Base-by-base conservation (phyloP, 1,284 basidiomycete species). In the Paramarasmius palmivorus region DNA sequence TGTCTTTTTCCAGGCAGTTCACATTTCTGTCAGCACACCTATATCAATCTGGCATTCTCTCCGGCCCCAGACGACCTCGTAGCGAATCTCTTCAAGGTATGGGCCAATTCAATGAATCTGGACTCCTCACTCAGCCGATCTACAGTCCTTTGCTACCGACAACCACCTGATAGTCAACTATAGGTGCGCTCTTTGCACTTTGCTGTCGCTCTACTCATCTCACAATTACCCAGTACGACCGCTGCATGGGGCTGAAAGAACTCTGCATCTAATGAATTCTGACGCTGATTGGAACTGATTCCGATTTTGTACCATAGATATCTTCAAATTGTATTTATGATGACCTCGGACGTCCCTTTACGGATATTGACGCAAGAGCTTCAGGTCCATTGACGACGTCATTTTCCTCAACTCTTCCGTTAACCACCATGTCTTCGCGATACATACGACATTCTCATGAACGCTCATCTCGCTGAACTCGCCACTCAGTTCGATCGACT, bases 21-120 rank as follows among this genome's bases (percentile, higher is more conserved):
- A n/a, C n/a, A n/a, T n/a, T n/a, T n/a, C n/a, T n/a, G n/a, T 34
- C 63, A 98, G 95, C 98, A 97, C 73, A 92, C 95, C 4, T 99
- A 98, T 69, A 98, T 99, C 77, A 98, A 98, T 65, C 80, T 95
- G n/a, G 93, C 96, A 0, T 98, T 98, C 69, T 91, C 92, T 2
- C 94, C 94, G 41, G 91, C 94, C 1, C 93, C 93, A 0, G 94
- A 97, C 67, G 94, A 96, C 65, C 92, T 90, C 0, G 93, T 96
- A 3, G 87, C 92, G 0, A 98, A 95, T 67, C 73, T 94, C 45
- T 93, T 82, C 79, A 93, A 93, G 74, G 90, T 88, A 60, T 53
- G 74, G 60, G n/a, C 49, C 25, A 12, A 25, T 17, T 17, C 40
- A 20, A 36, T 44, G 36, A 19, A 32, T 25, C 37, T 22, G 38